phyloP scores from a whole-genome alignment of 148 eudicot species.

The Camellia japonica region DNA sequence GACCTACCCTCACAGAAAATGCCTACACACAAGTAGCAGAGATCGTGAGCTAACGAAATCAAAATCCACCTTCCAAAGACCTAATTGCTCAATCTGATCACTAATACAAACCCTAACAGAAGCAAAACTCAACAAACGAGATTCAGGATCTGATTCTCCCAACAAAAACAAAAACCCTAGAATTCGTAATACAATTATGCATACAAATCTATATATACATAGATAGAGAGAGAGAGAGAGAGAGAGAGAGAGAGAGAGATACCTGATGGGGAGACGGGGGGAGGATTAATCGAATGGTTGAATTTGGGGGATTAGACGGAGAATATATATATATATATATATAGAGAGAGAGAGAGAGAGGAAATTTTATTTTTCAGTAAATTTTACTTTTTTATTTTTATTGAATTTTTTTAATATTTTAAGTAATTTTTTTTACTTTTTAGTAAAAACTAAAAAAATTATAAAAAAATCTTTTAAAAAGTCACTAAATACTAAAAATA shows the following conservation, averaged over 20 bases:
- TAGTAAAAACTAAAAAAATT: too few relatives aligned
- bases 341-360: background rate
- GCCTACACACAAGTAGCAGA: background rate
- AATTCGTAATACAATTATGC: background rate
- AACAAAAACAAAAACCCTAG: background rate
- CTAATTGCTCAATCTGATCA: background rate
- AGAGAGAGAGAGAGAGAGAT: background rate
- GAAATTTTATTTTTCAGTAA: too few relatives aligned
- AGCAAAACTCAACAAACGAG: background rate
- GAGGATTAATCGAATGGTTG: background rate
- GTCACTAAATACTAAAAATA: too few relatives aligned
- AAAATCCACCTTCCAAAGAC: background rate
- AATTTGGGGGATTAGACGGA: background rate
- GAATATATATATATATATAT: background rate
- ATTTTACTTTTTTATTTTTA: too few relatives aligned
- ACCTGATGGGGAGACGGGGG: constrained; percentile 8
- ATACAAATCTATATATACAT: background rate
- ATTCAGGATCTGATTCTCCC: background rate
- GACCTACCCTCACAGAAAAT: background rate
- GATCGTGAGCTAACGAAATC: constrained; percentile 5
- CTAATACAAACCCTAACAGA: background rate
- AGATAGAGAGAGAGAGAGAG: background rate
- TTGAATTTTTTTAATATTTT: too few relatives aligned
- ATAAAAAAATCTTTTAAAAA: too few relatives aligned
- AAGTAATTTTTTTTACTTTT: too few relatives aligned